These are phyloP conservation scores for Talaromyces amestolkiae DNA, from an alignment of 2,329 filamentous ascomycete genomes.

Conservation along the genomic window DNA sequence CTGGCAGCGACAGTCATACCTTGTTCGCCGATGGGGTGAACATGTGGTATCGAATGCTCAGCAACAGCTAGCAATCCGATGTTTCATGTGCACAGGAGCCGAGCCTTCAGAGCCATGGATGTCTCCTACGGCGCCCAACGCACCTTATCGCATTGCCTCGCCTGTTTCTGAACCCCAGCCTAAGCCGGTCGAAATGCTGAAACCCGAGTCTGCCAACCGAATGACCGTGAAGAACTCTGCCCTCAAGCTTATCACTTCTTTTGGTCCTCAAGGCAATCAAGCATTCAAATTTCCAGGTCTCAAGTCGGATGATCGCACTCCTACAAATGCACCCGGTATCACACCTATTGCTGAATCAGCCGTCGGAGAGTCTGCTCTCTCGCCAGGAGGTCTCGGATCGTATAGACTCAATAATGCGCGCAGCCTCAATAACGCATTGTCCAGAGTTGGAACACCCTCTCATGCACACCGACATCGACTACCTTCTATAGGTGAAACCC, in stretches of 20 bases:
- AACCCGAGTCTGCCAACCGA: conserved; percentile 48
- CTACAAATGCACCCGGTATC: conserved; percentile 70
- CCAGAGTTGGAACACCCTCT: conserved; percentile 60
- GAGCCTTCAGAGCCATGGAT: conserved; percentile 85
- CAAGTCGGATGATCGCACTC: conserved; percentile 61
- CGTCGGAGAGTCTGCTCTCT: conserved; percentile 57
- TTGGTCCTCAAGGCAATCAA: conserved; percentile 52
- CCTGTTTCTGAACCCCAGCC: conserved; percentile 56
- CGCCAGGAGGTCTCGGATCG: conserved; percentile 65
- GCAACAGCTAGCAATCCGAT: conserved; percentile 85
- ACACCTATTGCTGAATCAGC: conserved; percentile 85
- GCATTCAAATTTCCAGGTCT: conserved; percentile 64
- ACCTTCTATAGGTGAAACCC: conserved; percentile 73
- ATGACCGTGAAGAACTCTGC: conserved; percentile 75
- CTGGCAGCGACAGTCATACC: conserved; percentile 84
- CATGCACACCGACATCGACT: conserved; percentile 64
- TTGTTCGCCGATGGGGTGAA: conserved; percentile 94
- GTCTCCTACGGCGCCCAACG: conserved; percentile 72
- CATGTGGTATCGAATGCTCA: conserved; percentile 82
- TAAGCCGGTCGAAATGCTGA: conserved; percentile 20
- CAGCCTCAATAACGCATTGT: conserved; percentile 67
- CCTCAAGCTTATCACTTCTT: conserved; percentile 87
- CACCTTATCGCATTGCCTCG: conserved; percentile 37
- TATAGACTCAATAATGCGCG: conserved; percentile 59
- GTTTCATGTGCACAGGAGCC: conserved; percentile 83